phyloP scores from a whole-genome alignment of 2,329 filamentous ascomycete genomes.

The Calonectria naviculata region DNA sequence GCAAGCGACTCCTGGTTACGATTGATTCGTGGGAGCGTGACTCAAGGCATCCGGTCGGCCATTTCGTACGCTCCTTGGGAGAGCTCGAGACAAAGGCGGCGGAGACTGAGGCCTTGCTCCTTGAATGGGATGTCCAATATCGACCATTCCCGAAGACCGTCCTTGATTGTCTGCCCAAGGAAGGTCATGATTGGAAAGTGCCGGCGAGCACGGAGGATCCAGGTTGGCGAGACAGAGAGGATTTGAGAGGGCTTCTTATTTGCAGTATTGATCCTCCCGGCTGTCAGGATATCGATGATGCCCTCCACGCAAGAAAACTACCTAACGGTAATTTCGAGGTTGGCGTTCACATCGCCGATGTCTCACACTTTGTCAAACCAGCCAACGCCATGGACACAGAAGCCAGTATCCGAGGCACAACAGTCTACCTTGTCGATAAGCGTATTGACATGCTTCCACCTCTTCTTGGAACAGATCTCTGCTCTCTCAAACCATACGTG shows the following conservation, averaged over 20 bases:
- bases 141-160: constrained; percentile 96
- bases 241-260: constrained; percentile 86
- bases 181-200: constrained; percentile 95
- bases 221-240: constrained; percentile 86
- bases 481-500: constrained; percentile 97
- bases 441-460: constrained; percentile 99
- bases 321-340: constrained; percentile 96
- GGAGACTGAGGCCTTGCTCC: constrained; percentile 91
- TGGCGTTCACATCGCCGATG: constrained; percentile 97
- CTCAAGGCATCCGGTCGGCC: constrained; percentile 90
- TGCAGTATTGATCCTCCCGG: constrained; percentile 98
- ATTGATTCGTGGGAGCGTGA: constrained; percentile 97
- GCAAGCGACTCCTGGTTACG: constrained; percentile 90
- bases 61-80: constrained; percentile 92
- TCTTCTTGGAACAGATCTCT: constrained; percentile 94
- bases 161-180: constrained; percentile 88
- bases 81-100: constrained; percentile 97
- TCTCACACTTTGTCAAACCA: constrained; percentile 98
- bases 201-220: constrained; percentile 82
- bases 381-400: constrained; percentile 98
- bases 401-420: constrained; percentile 93
- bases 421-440: constrained; percentile 98
- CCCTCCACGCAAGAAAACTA: constrained; percentile 85
- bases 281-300: constrained; percentile 98
- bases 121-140: constrained; percentile 98